These are phyloP conservation scores for Lachnellula hyalina DNA, from an alignment of 2,329 filamentous ascomycete species.

Conservation along the genomic window DNA sequence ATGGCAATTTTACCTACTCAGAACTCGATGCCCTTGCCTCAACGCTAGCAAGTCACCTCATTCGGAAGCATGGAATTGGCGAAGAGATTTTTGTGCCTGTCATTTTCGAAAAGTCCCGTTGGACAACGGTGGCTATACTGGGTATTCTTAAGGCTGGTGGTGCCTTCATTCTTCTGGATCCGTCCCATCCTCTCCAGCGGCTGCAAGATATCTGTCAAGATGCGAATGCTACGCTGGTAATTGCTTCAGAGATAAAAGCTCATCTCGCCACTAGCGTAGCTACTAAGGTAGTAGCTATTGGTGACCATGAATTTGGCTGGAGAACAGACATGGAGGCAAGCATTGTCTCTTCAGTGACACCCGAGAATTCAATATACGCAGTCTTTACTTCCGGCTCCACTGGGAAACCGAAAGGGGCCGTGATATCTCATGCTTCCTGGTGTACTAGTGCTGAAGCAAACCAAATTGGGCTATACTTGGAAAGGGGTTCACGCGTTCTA, in stretches of 20 bases:
- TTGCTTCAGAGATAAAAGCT: neutral
- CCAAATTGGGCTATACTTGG: neutral
- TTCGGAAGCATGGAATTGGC: constrained; percentile 7
- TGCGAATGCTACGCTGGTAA: neutral
- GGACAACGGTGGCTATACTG: constrained; percentile 22
- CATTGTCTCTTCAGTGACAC: too few species aligned
- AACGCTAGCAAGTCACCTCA: constrained; percentile 5
- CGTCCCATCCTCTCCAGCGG: constrained; percentile 22
- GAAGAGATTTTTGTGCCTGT: constrained; percentile 17
- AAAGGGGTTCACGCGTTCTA: neutral
- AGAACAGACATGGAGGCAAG: too few species aligned
- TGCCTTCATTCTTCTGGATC: constrained; percentile 27
- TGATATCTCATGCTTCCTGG: constrained; percentile 17
- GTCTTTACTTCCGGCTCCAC: constrained; percentile 26
- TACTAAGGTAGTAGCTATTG: neutral
- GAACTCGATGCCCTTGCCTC: constrained; percentile 16
- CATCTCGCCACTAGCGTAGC: neutral
- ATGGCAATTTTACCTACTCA: constrained; percentile 20
- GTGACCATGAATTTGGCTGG: neutral
- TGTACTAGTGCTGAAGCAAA: constrained; percentile 5
- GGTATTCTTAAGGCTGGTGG: constrained; percentile 22
- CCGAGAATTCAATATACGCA: neutral
- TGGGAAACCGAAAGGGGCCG: constrained; percentile 8
- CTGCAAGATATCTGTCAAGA: constrained; percentile 2
- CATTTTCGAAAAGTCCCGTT: constrained; percentile 25